Percentiles rank a stretch among this genome's conserved stretches.
Conservation (phyloP, 257 asterid species). For the Fraxinus excelsior region DNA sequence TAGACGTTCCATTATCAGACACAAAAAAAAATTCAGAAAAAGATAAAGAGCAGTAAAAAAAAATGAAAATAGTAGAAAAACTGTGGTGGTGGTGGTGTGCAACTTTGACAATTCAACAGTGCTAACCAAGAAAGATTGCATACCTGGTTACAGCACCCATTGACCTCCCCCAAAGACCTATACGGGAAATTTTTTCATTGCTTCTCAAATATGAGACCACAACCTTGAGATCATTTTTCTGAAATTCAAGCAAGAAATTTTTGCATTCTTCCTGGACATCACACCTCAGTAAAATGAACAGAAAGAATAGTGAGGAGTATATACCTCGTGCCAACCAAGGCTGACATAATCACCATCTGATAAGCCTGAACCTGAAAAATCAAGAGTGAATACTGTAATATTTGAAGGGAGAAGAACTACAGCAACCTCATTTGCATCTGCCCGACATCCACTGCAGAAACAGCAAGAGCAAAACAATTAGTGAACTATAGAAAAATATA, state of each 20-base stretch:
- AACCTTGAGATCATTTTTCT: slow-evolving; percentile 93
- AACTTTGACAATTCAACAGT: slow-evolving; percentile 9
- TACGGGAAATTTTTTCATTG: slow-evolving; percentile 69
- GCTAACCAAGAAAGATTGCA: slow-evolving; percentile 23
- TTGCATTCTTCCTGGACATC: background rate
- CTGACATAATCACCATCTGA: slow-evolving; percentile 94
- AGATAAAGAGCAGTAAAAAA: background rate
- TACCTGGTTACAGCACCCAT: slow-evolving; percentile 99
- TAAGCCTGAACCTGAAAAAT: slow-evolving; percentile 94
- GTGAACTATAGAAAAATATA: background rate
- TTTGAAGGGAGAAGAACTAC: slow-evolving; percentile 90
- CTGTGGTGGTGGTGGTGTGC: background rate
- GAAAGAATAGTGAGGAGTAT: slow-evolving; percentile 25
- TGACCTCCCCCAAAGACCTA: slow-evolving; percentile 99
- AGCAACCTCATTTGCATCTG: slow-evolving; percentile 98
- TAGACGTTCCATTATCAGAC: slow-evolving; percentile 11
- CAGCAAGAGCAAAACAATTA: slow-evolving; percentile 19
- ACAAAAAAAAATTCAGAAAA: background rate
- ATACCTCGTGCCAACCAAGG: slow-evolving; percentile 98
- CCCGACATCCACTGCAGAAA: slow-evolving; percentile 90
- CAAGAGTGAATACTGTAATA: slow-evolving; percentile 90
- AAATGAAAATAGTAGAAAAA: background rate
- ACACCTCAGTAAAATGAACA: slow-evolving; percentile 16
- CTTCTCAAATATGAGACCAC: slow-evolving; percentile 83
- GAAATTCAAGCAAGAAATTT: slow-evolving; percentile 30